These are phyloP conservation scores for Rossbeevera mucosa DNA, from an alignment of 768 basidiomycete species.

Conservation along the genomic window DNA sequence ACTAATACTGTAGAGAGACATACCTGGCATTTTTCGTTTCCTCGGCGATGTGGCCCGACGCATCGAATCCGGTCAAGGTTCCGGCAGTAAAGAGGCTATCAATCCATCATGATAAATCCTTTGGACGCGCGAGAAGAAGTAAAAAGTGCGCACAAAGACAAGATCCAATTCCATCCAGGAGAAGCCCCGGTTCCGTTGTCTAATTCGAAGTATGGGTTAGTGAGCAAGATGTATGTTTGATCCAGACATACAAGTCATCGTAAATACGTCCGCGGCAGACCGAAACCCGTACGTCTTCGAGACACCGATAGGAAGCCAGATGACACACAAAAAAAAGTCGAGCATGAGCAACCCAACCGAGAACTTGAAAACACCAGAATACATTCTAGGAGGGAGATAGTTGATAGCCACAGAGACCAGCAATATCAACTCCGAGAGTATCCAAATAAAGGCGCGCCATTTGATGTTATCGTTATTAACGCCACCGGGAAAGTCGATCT, in stretches of 20 bases:
- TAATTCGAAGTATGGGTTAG: slow-evolving; percentile 26
- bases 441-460: slow-evolving; percentile 86
- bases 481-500: slow-evolving; percentile 80
- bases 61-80: slow-evolving; percentile 88
- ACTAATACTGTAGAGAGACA: not conserved
- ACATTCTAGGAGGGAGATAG: slow-evolving; percentile 72
- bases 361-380: slow-evolving; percentile 74
- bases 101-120: slow-evolving; percentile 35
- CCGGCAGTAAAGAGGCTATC: slow-evolving; percentile 82
- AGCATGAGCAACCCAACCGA: slow-evolving; percentile 72
- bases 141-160: slow-evolving; percentile 62
- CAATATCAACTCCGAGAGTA: slow-evolving; percentile 68
- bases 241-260: slow-evolving; percentile 60
- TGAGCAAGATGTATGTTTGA: slow-evolving; percentile 14
- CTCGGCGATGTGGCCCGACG: slow-evolving; percentile 82
- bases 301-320: slow-evolving; percentile 92
- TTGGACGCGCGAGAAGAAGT: not conserved
- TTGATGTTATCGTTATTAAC: slow-evolving; percentile 64
- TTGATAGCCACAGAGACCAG: slow-evolving; percentile 75
- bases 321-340: slow-evolving; percentile 82
- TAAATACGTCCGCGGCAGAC: slow-evolving; percentile 78
- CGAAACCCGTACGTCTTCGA: slow-evolving; percentile 87
- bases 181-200: slow-evolving; percentile 89
- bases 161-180: slow-evolving; percentile 86
- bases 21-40: slow-evolving; percentile 81